Percentiles rank a stretch among this genome's conserved stretches.
These are phyloP conservation scores for Calonectria pseudoturangicola DNA, from an alignment of 2,329 filamentous ascomycete genomes.

Conservation along the genomic window DNA sequence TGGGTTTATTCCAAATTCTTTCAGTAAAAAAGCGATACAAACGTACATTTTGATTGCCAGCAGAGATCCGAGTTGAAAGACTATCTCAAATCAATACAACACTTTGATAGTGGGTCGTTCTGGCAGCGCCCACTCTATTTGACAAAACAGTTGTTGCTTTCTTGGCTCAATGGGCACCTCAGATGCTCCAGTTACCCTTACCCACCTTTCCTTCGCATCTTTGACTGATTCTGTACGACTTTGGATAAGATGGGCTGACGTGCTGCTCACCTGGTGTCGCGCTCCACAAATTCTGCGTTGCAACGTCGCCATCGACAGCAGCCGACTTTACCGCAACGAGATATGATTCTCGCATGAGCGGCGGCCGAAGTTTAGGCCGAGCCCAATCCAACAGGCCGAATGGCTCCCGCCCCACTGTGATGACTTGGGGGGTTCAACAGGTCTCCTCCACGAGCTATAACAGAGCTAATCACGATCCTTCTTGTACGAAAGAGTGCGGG, in stretches of 20 bases:
- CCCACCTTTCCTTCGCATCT: neutral
- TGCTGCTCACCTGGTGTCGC: conserved; percentile 11
- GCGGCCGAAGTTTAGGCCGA: conserved; percentile 1
- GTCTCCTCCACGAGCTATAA: neutral
- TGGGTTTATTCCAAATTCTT: no score
- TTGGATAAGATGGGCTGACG: conserved; percentile 10
- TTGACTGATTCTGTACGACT: neutral
- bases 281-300: conserved; percentile 22
- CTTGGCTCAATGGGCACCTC: neutral
- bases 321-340: conserved; percentile 17
- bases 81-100: no score
- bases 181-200: neutral
- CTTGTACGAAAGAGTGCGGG: neutral
- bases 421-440: conserved; percentile 1
- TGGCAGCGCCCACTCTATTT: no score
- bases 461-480: conserved; percentile 21
- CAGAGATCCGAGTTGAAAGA: no score
- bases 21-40: no score
- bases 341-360: conserved; percentile 21
- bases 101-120: no score
- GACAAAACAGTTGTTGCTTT: neutral
- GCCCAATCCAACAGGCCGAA: conserved; percentile 15
- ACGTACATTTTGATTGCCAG: no score
- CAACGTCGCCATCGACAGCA: conserved; percentile 19
- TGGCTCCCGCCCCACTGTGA: conserved; percentile 9